Base-by-base conservation (phyloP, 768 basidiomycete genomes). In the Porpolomopsis calyptriformis region DNA sequence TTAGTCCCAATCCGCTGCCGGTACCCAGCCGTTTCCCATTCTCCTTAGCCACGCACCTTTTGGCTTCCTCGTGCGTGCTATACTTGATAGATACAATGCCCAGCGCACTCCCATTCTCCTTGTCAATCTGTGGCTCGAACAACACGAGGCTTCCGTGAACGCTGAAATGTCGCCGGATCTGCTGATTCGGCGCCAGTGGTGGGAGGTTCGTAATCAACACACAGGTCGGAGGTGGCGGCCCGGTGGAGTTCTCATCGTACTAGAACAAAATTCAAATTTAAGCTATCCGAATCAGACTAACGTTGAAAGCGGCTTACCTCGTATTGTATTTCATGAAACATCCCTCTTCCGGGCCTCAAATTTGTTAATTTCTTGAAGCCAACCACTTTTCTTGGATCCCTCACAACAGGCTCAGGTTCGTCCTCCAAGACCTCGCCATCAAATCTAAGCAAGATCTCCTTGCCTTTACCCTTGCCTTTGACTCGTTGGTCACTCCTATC, bases 41-140 rank as follows among this genome's bases (percentile, higher is more conserved):
- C 55, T 82, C 81, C 41, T 68, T 71, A 48, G 72, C 72, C 19
- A 85, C 70, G 49, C 85, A 90, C 37, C 63, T 56, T 46, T 69
- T 71, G 4, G 90, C 91, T 36, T 85, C 81, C 12, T 80, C 78
- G 49, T 81, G 77, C 0, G 73, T 65, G 14, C 62, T 56, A 56
- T 67, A 97, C 52, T 74, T 77, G 51, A 97, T 73, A 57, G 77
- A 78, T 34, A 89, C 77, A 34, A 97, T 76, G 2, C 93, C 92
- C 1, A 96, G 73, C 1, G 82, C 76, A 40, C 77, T 81, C 2
- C 91, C 92, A n/a, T 80, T 88, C 42, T 73, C 70, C 47, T 74
- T 72, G 63, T 94, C 85, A 48, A 85, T 76, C 55, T 90, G 85
- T 9, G 80, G 73, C 47, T 92, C 87, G 47, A 88, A 80, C 2